Conservation (phyloP, 352 stramenopile species). For the Phytopythium chamaehyphon region DNA sequence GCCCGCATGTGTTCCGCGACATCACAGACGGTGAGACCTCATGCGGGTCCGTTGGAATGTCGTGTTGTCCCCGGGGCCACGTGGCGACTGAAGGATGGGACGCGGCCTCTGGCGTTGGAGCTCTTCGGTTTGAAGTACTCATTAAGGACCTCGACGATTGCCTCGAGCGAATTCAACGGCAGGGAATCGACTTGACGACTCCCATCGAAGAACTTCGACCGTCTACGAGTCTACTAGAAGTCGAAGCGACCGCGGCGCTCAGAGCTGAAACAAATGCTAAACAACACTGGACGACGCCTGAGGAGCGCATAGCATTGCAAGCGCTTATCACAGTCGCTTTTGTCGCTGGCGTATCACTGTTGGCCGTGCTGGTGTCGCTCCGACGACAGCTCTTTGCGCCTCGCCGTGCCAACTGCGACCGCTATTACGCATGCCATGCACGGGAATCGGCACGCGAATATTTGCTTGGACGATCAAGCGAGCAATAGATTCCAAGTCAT, state of each 20-base stretch:
- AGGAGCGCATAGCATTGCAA: conserved; percentile 18
- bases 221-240: not conserved
- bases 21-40: conserved; percentile 57
- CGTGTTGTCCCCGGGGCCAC: conserved; percentile 50
- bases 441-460: conserved; percentile 55
- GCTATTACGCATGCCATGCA: conserved; percentile 27
- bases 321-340: conserved; percentile 26
- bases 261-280: not conserved
- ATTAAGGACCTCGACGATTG: conserved; percentile 37
- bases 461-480: conserved; percentile 22
- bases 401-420: conserved; percentile 8
- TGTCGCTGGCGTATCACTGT: conserved; percentile 26
- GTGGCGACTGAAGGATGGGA: conserved; percentile 58
- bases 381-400: conserved; percentile 32
- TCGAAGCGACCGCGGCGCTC: not conserved
- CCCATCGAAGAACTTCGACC: not conserved
- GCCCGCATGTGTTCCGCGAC: conserved; percentile 67
- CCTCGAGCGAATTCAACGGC: conserved; percentile 19
- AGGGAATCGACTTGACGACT: not conserved
- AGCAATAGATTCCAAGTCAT: conserved; percentile 2
- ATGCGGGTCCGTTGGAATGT: conserved; percentile 39
- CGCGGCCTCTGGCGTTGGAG: conserved; percentile 58
- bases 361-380: conserved; percentile 32
- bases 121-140: conserved; percentile 40
- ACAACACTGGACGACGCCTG: conserved; percentile 6